A percentile compares a stretch with the other conserved stretches of the same genome.
phyloP scores from a whole-genome alignment of 2,329 filamentous ascomycete genomes.

The Colletotrichum agaves region DNA sequence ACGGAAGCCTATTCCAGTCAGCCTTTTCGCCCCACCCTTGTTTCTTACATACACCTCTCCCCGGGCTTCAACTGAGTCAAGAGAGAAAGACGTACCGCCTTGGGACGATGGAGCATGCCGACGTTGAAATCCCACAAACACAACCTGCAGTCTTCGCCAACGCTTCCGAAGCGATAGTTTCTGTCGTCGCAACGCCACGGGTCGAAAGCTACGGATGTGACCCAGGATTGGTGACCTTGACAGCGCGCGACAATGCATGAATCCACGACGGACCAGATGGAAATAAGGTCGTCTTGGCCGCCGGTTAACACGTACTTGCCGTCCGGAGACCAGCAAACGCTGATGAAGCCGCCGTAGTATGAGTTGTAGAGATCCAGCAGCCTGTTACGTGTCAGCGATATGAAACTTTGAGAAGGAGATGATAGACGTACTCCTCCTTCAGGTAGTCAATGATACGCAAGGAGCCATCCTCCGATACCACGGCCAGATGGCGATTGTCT shows the following conservation, averaged over 20 bases:
- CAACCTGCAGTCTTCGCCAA: constrained; percentile 91
- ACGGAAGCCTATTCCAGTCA: constrained; percentile 58
- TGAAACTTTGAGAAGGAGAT: not conserved
- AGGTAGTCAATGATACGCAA: constrained; percentile 92
- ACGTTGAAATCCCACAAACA: constrained; percentile 98
- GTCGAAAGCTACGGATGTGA: constrained; percentile 92
- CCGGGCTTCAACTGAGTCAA: not conserved
- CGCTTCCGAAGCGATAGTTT: constrained; percentile 95
- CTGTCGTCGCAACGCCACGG: constrained; percentile 96
- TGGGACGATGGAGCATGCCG: constrained; percentile 93
- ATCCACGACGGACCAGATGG: constrained; percentile 92
- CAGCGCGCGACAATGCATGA: constrained; percentile 88
- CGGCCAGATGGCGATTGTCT: constrained; percentile 85
- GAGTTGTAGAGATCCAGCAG: constrained; percentile 88
- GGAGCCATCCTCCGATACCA: constrained; percentile 91
- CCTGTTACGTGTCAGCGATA: constrained; percentile 54
- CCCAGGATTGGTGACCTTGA: constrained; percentile 96
- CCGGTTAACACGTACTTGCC: constrained; percentile 95
- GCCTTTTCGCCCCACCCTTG: constrained; percentile 35
- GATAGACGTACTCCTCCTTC: constrained; percentile 77
- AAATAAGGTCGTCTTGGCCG: constrained; percentile 94
- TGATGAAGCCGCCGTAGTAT: constrained; percentile 93
- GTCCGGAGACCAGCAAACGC: constrained; percentile 97
- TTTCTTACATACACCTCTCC: not conserved
- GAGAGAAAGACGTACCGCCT: constrained; percentile 68